Percentiles rank a stretch among this genome's conserved stretches.
Evolutionary conservation across 208 protist genomes (phyloP).

Genomic region (Acanthamoeba royreba): DNA sequence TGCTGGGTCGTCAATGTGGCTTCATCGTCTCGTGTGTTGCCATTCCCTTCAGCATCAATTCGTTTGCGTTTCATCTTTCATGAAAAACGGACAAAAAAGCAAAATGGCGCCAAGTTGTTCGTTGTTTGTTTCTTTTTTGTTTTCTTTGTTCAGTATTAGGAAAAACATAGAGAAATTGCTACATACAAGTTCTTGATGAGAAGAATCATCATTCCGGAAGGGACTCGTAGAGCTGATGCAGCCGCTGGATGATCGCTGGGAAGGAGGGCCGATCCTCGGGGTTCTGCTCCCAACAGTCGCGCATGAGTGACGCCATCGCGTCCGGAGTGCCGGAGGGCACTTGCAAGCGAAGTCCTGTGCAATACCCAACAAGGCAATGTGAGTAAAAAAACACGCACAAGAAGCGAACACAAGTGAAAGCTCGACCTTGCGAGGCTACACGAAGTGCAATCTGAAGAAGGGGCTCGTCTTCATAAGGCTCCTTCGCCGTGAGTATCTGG

Average conservation of each 20-base stretch:
- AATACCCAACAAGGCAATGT: not conserved
- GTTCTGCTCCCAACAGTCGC: not conserved
- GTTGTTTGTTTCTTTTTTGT: too few relatives aligned
- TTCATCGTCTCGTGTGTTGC: too few relatives aligned
- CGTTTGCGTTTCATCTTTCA: too few relatives aligned
- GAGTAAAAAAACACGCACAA: not conserved
- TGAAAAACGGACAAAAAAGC: too few relatives aligned
- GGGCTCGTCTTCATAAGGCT: conserved; percentile 14
- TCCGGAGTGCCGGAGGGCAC: not conserved
- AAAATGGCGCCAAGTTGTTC: too few relatives aligned
- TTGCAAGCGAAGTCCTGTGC: not conserved
- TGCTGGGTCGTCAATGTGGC: too few relatives aligned
- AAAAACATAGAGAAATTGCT: too few relatives aligned
- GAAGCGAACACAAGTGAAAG: not conserved
- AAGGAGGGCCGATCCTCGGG: not conserved
- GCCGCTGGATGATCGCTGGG: not conserved
- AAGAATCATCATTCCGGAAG: not conserved
- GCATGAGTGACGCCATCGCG: not conserved
- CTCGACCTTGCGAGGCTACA: not conserved
- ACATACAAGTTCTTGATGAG: too few relatives aligned
- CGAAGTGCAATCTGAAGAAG: not conserved
- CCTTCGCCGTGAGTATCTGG: not conserved
- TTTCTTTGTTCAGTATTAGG: too few relatives aligned
- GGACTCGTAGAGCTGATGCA: not conserved
- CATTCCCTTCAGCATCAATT: too few relatives aligned